Evolutionary conservation across 768 basidiomycete species (phyloP).

Genomic region (Lepiota venenata): DNA sequence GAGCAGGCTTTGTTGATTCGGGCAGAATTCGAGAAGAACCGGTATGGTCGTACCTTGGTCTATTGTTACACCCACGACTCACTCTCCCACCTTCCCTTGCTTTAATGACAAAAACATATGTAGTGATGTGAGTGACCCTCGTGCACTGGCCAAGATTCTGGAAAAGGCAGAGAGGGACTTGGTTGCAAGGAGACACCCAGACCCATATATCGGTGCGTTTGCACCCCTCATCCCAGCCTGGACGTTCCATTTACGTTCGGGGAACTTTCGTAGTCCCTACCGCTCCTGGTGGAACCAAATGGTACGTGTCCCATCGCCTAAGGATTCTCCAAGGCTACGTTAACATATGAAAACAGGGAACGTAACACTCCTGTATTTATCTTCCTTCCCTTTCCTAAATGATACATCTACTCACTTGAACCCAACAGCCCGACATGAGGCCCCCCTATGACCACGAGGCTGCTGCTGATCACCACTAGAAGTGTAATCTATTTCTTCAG

Average conservation of each 20-base stretch:
- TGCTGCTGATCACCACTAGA: conserved; percentile 30
- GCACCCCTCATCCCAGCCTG: background rate
- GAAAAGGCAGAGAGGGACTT: conserved; percentile 77
- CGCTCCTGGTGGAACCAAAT: conserved; percentile 93
- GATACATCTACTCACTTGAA: conserved; percentile 5
- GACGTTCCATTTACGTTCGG: conserved; percentile 10
- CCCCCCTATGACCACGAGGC: conserved; percentile 65
- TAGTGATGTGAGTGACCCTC: conserved; percentile 83
- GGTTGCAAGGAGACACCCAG: conserved; percentile 72
- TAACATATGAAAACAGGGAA: conserved; percentile 46
- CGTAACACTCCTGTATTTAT: conserved; percentile 73
- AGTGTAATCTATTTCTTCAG: background rate
- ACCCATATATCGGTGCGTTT: conserved; percentile 88
- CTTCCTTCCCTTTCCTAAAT: background rate
- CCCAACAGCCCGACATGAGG: conserved; percentile 53
- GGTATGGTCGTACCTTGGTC: conserved; percentile 44
- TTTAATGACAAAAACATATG: background rate
- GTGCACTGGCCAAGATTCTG: conserved; percentile 73
- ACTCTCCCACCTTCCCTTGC: conserved; percentile 6
- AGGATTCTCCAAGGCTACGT: conserved; percentile 3
- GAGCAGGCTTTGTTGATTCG: conserved; percentile 80
- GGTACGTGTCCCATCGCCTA: conserved; percentile 48
- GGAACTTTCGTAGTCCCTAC: conserved; percentile 52
- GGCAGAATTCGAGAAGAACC: conserved; percentile 91
- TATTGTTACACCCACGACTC: conserved; percentile 1